Base-by-base conservation (phyloP, 257 asterid species). In the Anisodus tanguticus region DNA sequence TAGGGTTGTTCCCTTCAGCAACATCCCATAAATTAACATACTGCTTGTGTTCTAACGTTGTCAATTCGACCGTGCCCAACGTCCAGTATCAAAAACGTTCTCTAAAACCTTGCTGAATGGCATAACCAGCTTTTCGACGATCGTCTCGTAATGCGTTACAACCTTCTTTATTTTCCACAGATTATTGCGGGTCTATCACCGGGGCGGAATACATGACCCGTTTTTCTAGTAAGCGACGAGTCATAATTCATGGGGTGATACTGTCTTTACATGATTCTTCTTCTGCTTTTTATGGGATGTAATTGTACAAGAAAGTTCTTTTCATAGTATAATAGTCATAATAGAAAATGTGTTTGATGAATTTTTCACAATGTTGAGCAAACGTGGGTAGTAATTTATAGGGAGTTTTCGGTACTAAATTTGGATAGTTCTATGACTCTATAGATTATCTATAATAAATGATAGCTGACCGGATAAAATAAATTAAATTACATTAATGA, bases 141-240 rank as follows among this genome's bases (percentile, higher is more conserved):
- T 67, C 2, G 82, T 62, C 68, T 92, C 96, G 2, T 26, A 84
- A 37, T 82, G 88, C 9, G 76, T 87, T n/a, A 91, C 71, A 10
- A 60, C 54, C 79, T 91, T 92, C 88, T 82, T 85, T 59, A 92
- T 90, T 66, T 84, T 83, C 97, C 97, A 93, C 1, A 95, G 97
- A 26, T 88, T 58, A 22, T 8, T 62, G 71, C 2, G 76, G 85
- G 26, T 91, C 89, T 0, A 74, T 2, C 41, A 10, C 6, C 0
- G 95, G 91, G 0, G 91, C 86, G 3, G 89, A 87, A 17, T 58
- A 13, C 45, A 41, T 41, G 5, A 88, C 93, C 15, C 89, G 66
- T 2, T 91, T 89, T 87, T 92, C 97, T 57, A 89, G 82, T 66
- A 92, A 69, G 60, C 51, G 43, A 8, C 93, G 90, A 80, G 66